Evolutionary conservation across 1,284 basidiomycete genomes (phyloP).

Genomic region (Ceratobasidium sp.): DNA sequence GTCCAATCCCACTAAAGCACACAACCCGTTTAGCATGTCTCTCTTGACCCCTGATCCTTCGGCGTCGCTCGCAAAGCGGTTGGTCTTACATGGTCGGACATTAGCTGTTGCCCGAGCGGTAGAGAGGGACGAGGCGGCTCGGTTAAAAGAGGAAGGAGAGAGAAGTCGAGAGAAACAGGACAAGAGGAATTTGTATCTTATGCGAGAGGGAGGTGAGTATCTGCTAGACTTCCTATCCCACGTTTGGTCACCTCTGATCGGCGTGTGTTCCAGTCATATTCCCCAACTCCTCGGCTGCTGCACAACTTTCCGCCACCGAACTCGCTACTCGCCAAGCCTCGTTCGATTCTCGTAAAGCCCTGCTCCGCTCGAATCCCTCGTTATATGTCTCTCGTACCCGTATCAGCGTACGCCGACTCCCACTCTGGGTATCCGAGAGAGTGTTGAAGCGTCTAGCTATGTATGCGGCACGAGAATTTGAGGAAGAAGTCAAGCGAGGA

Average conservation of each 20-base stretch:
- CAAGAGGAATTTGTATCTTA: constrained; percentile 94
- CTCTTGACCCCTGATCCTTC: constrained; percentile 96
- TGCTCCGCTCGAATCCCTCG: constrained; percentile 89
- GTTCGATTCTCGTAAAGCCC: constrained; percentile 79
- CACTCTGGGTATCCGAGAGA: constrained; percentile 87
- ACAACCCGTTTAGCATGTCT: constrained; percentile 86
- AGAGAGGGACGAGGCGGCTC: constrained; percentile 84
- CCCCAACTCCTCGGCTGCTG: constrained; percentile 82
- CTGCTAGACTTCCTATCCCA: neutral
- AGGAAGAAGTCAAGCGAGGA: constrained; percentile 76
- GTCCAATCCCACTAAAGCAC: constrained; percentile 49
- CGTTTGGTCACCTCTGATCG: neutral
- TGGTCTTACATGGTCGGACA: constrained; percentile 93
- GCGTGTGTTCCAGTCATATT: constrained; percentile 71
- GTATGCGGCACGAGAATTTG: constrained; percentile 81
- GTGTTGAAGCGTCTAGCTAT: constrained; percentile 87
- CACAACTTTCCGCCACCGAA: constrained; percentile 71
- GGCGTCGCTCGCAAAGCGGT: constrained; percentile 77
- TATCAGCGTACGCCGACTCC: constrained; percentile 91
- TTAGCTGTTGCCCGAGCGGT: constrained; percentile 92
- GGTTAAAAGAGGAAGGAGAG: constrained; percentile 87
- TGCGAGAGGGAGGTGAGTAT: constrained; percentile 88
- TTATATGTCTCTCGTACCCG: constrained; percentile 95
- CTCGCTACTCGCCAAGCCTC: constrained; percentile 83
- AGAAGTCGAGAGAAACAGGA: constrained; percentile 87